Percentiles rank a stretch among this genome's conserved stretches.
phyloP scores from a whole-genome alignment of 306 rosid species.

The Spatholobus suberectus region DNA sequence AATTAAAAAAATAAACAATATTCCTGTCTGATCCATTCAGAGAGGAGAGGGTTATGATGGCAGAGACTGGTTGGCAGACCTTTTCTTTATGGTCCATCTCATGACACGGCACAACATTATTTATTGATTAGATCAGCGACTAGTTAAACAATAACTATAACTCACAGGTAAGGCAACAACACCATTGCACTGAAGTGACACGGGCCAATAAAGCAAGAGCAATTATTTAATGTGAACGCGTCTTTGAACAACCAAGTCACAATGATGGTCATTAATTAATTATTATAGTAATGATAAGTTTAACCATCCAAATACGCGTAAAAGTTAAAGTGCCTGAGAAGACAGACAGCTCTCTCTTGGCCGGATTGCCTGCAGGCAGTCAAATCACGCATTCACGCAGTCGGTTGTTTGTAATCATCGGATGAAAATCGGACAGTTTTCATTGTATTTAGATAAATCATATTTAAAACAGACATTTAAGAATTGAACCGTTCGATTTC shows the following conservation, averaged over 20 bases:
- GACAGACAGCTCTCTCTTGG: conserved; percentile 38
- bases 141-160: not conserved
- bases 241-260: conserved; percentile 39
- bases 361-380: no score
- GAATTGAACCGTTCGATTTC: no score
- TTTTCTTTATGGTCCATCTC: no score
- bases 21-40: not conserved
- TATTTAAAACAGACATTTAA: no score
- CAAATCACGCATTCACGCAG: no score
- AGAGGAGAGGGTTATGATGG: not conserved
- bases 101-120: no score
- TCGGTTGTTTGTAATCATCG: no score
- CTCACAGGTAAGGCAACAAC: not conserved
- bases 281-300: no score
- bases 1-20: not conserved
- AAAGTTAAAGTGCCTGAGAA: not conserved
- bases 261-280: not conserved
- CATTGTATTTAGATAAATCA: no score
- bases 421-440: no score
- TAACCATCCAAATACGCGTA: no score
- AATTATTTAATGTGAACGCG: conserved; percentile 52
- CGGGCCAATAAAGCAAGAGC: not conserved
- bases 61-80: not conserved
- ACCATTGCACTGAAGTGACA: conserved; percentile 10
- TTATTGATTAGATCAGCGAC: not conserved